Evolutionary conservation across 2,329 filamentous ascomycete genomes (phyloP), one percentile per base, ranked within the genome.

Genomic region (Ceratocystis lukuohia): DNA sequence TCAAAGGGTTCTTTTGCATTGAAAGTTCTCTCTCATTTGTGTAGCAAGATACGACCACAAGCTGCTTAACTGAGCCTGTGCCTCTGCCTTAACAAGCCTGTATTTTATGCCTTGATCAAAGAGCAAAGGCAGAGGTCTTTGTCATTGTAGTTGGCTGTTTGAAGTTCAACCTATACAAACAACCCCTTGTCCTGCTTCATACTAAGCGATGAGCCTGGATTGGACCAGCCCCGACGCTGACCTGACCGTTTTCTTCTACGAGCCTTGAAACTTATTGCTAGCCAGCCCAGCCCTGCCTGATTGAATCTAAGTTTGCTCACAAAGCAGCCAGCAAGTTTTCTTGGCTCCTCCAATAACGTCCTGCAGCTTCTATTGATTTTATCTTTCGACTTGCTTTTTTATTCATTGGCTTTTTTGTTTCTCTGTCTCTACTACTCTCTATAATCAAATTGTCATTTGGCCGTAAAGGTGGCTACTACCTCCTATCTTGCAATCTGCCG

Each of bases 121-220:
- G 37, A 41, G 37, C 37, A 12, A 15, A 41, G 10, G 10, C 15
- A 41, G 37, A 41, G 37, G 10, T 41, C 37, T 4, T 8, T 28
- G 17, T 2, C 7, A 22, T 53, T 28, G 22, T 53, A 41, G 37
- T 5, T 33, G 22, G 53, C 8, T 25, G 50, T 48, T 48, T 48
- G 45, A 7, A 3, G 25, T 15, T 28, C 48, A 22, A 53, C 28
- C 28, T n/a, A 59, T 15, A 10, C 20, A 56, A 8, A 37, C 15
- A 33, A 37, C 17, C 56, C 56, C 56, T 59, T 59, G 56, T 22
- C 28, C 56, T 37, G 56, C 25, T 59, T 8, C 28, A 59, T 59
- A 15, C 56, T 59, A 59, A 59, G 56, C 56, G 56, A 59, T 37
- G 28, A 37, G 28, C 56, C 33, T 20, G 17, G 53, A 59, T 59